Evolutionary conservation across 2,329 filamentous ascomycete species (phyloP), one percentile per base, ranked within the genome.

Genomic region (Colletotrichum echinochloae): DNA sequence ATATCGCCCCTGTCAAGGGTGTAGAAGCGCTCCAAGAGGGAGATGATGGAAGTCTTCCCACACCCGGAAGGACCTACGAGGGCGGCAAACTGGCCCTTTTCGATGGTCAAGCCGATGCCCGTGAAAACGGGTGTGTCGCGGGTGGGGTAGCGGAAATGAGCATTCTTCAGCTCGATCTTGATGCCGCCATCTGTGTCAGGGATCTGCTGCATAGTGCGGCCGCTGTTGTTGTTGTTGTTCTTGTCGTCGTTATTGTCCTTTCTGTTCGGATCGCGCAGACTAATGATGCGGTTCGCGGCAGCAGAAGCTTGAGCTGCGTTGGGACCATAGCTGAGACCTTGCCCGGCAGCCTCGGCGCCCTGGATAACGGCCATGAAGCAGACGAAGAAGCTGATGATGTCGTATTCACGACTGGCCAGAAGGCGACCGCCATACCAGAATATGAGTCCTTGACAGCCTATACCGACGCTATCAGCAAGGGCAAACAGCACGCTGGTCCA

Each of bases 1-100:
- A 96, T 90, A 6, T 83, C 81, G 9, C 94, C 93, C 12, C 85
- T 82, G n/a, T 87, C 82, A 0, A 90, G 81, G 49, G 92, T 88
- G 77, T 95, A 95, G 79, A 95, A 94, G 16, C 89, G 86, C 79
- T 91, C 89, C 4, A 91, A 79, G 1, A 91, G 80, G 63, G 86
- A 85, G 41, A 95, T 88, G 52, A 93, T 89, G 16, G 89, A 93
- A 0, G 90, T 91, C 81, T 95, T 93, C 30, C 91, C 91, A 68
- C 90, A 92, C 0, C 91, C 91, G 1, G 89, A 91, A 0, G 91
- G 86, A 1, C 92, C 91, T 7, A 94, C 91, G 1, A 94, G 83
- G 1, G 90, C 91, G 0, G 88, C 90, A 75, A 92, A 93, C 76
- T 92, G 89, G 7, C 91, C 91, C 73, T 89, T 90, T 72, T 89